Percentiles rank a stretch among this genome's conserved stretches.
These are phyloP conservation scores for Wickerhamiella kazuoi DNA, from an alignment of 805 yeast species.

Conservation along the genomic window DNA sequence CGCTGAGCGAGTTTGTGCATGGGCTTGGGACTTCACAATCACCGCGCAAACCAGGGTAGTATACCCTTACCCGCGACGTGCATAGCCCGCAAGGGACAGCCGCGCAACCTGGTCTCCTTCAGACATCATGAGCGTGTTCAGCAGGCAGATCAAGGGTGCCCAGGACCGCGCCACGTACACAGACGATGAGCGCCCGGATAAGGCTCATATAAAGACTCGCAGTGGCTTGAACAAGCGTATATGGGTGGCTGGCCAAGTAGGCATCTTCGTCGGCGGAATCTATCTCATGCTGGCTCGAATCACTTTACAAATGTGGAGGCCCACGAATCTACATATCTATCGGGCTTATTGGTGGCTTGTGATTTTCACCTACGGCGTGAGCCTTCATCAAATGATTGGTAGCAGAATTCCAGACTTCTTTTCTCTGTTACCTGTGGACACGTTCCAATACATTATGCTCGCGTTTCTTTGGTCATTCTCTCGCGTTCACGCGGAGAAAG, in stretches of 20 bases:
- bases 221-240: background rate
- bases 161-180: background rate
- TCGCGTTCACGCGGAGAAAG: conserved; percentile 41
- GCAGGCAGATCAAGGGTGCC: too few relatives aligned
- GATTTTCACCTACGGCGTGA: conserved; percentile 12
- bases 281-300: conserved; percentile 9
- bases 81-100: too few relatives aligned
- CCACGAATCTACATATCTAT: conserved; percentile 14
- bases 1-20: too few relatives aligned
- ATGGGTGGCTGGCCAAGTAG: conserved; percentile 2
- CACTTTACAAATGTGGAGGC: conserved; percentile 12
- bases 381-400: conserved; percentile 31
- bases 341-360: conserved; percentile 13
- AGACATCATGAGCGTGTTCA: too few relatives aligned
- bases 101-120: too few relatives aligned
- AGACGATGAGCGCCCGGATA: background rate
- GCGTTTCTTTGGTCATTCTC: conserved; percentile 40
- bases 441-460: conserved; percentile 49
- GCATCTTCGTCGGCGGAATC: background rate
- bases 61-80: too few relatives aligned
- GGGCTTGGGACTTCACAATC: too few relatives aligned
- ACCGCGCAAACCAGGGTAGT: too few relatives aligned
- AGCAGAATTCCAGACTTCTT: conserved; percentile 42
- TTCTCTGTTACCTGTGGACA: conserved; percentile 50
- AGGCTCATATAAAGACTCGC: background rate